Evolutionary conservation across 371 early-diverging fungal genomes (phyloP).

Genomic region (Mucor saturninus): DNA sequence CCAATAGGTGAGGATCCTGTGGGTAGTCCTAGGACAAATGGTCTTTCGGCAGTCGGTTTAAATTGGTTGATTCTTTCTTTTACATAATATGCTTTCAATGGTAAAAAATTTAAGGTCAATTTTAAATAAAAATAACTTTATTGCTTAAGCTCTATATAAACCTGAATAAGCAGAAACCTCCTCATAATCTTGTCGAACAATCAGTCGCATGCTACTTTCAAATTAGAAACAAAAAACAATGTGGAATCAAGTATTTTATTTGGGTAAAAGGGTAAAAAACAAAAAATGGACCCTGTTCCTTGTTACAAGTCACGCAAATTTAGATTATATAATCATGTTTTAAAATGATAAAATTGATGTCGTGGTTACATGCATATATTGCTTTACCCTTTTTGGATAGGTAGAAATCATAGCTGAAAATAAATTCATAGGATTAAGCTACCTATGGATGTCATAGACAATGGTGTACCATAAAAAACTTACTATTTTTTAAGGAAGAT

Average conservation of each 20-base stretch:
- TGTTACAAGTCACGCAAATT: not conserved
- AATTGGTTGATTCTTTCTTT: constrained; percentile 66
- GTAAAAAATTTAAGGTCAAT: not conserved
- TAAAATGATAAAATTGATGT: no score
- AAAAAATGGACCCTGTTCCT: constrained; percentile 10
- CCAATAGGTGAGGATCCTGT: constrained; percentile 70
- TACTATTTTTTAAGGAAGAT: no score
- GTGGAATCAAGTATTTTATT: not conserved
- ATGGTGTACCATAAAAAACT: no score
- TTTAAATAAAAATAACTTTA: not conserved
- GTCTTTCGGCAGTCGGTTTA: constrained; percentile 57
- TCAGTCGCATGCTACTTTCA: constrained; percentile 59
- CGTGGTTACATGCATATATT: no score
- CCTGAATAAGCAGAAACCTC: constrained; percentile 63
- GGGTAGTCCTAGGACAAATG: constrained; percentile 69
- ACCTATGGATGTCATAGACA: no score
- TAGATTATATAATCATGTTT: no score
- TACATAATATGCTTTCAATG: constrained; percentile 59
- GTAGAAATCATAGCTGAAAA: no score
- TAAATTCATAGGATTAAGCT: no score
- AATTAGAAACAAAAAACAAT: not conserved
- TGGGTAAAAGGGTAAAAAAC: constrained; percentile 6
- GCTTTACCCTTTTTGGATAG: no score
- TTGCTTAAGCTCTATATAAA: constrained; percentile 12
- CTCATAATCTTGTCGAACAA: constrained; percentile 68